These are phyloP conservation scores for Misopates orontium DNA, from an alignment of 257 asterid species.

Conservation along the genomic window DNA sequence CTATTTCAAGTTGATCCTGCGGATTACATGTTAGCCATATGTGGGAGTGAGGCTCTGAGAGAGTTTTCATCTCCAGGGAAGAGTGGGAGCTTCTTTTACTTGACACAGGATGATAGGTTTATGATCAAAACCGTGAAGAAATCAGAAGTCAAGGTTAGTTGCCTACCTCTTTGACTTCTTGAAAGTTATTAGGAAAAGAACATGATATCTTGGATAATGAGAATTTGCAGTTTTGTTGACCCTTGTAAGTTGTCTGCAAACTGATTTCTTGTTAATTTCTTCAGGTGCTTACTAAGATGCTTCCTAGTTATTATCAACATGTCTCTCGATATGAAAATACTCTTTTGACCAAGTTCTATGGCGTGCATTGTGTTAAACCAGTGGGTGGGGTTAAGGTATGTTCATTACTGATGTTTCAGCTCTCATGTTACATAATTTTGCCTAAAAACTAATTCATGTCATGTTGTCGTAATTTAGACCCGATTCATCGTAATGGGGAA, in stretches of 20 bases:
- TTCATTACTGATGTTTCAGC: constrained; percentile 3
- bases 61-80: constrained; percentile 99
- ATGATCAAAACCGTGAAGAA: constrained; percentile 98
- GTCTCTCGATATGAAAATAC: constrained; percentile 81
- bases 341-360: constrained; percentile 84
- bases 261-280: constrained; percentile 29
- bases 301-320: constrained; percentile 79
- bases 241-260: constrained; percentile 10
- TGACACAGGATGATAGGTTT: constrained; percentile 95
- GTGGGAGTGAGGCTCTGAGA: constrained; percentile 90
- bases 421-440: constrained; percentile 4
- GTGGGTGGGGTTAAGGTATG: constrained; percentile 91
- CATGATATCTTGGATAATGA: constrained; percentile 18
- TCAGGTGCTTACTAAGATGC: constrained; percentile 96
- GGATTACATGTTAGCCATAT: constrained; percentile 93
- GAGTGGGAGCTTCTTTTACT: constrained; percentile 94
- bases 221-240: background rate
- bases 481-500: constrained; percentile 90
- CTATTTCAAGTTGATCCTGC: constrained; percentile 96
- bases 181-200: background rate
- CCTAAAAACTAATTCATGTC: constrained; percentile 25
- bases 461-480: constrained; percentile 46
- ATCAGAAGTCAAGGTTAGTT: constrained; percentile 96
- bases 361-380: constrained; percentile 98
- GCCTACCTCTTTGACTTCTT: constrained; percentile 36